These are phyloP conservation scores for Pseudomonodictys pantanalensis DNA, from an alignment of 495 filamentous ascomycete genomes.

Conservation along the genomic window DNA sequence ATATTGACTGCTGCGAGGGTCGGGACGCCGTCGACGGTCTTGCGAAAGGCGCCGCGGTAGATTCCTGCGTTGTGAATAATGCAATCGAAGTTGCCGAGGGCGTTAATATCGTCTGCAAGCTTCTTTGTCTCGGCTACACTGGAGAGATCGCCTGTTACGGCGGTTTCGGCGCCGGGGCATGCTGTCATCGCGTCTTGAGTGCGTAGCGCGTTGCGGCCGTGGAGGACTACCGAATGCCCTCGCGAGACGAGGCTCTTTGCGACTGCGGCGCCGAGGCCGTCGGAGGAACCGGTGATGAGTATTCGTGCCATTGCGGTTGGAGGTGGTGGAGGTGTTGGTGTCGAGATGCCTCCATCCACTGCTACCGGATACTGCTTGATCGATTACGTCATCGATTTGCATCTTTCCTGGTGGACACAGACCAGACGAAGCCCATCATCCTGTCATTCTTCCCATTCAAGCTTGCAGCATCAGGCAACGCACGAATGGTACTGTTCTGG, in stretches of 20 bases:
- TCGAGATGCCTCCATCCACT: no score
- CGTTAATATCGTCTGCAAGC: slow-evolving; percentile 52
- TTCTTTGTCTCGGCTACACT: slow-evolving; percentile 54
- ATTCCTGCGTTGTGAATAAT: slow-evolving; percentile 61
- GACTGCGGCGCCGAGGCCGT: slow-evolving; percentile 52
- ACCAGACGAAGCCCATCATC: no score
- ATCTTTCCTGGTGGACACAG: no score
- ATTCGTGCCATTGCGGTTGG: slow-evolving; percentile 43
- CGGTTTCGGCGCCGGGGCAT: slow-evolving; percentile 49
- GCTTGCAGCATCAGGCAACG: no score
- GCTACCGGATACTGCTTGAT: no score
- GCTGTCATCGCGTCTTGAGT: slow-evolving; percentile 46
- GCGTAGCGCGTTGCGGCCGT: slow-evolving; percentile 54
- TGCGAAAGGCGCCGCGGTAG: slow-evolving; percentile 7
- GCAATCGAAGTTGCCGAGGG: slow-evolving; percentile 51
- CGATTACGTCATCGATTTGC: no score
- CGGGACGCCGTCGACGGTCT: slow-evolving; percentile 48
- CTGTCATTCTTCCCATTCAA: no score
- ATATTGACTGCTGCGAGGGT: slow-evolving; percentile 56
- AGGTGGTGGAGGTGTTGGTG: background rate
- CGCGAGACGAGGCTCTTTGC: slow-evolving; percentile 51
- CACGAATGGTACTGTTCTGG: no score
- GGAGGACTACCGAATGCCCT: slow-evolving; percentile 56
- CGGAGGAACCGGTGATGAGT: slow-evolving; percentile 50
- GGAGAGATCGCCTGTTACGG: slow-evolving; percentile 52